A percentile compares a stretch with the other conserved stretches of the same genome.
Evolutionary conservation across 257 asterid genomes (phyloP).

Genomic region (Primulina eburnea): DNA sequence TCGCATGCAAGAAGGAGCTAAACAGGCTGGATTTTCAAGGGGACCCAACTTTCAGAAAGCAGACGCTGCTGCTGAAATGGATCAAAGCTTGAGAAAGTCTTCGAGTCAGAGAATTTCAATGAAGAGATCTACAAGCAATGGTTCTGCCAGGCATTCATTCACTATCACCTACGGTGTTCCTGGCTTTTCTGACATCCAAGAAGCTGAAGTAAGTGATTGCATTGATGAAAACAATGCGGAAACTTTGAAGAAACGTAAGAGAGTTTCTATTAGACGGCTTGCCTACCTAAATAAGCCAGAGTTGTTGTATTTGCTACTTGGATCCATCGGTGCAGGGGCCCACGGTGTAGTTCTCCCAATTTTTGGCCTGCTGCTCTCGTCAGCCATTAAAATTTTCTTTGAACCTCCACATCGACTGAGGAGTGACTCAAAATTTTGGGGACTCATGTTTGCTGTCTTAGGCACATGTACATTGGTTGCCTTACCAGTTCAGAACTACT

Average conservation of each 20-base stretch:
- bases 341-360: constrained; percentile 66
- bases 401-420: constrained; percentile 52
- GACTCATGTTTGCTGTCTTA: constrained; percentile 43
- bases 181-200: constrained; percentile 31
- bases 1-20: constrained; percentile 52
- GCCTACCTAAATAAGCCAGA: constrained; percentile 65
- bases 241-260: constrained; percentile 29
- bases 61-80: constrained; percentile 28
- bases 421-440: constrained; percentile 60
- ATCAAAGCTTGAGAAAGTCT: constrained; percentile 39
- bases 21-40: constrained; percentile 28
- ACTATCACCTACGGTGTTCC: constrained; percentile 37
- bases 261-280: constrained; percentile 48
- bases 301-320: constrained; percentile 47
- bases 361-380: constrained; percentile 65
- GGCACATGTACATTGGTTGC: constrained; percentile 36
- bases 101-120: constrained; percentile 49
- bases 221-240: constrained; percentile 23
- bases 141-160: constrained; percentile 59
- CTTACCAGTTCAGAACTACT: constrained; percentile 59
- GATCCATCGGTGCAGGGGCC: constrained; percentile 52
- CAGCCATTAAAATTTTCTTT: constrained; percentile 55
- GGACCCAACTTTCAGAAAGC: constrained; percentile 16
- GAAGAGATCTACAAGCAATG: constrained; percentile 50
- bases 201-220: constrained; percentile 28